A percentile compares a stretch with the other conserved stretches of the same genome.
Conservation (phyloP, 1,284 basidiomycete species). For the Microbotryum lychnidis-dioicae region DNA sequence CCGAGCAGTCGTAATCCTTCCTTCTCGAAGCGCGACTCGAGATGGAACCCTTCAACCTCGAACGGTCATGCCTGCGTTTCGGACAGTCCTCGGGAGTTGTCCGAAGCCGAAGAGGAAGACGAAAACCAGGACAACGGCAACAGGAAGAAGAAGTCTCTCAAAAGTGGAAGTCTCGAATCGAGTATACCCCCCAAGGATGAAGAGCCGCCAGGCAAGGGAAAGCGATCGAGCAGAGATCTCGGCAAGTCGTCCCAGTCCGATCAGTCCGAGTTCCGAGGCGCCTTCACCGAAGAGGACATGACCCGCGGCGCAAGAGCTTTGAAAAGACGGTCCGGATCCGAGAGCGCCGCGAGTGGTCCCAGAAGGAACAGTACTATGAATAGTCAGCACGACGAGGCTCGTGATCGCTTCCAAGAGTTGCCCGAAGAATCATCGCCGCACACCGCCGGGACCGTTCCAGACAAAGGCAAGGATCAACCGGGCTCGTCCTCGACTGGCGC, state of each 20-base stretch:
- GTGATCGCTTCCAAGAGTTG: conserved; percentile 25
- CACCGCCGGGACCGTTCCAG: not conserved
- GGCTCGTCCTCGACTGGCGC: not conserved
- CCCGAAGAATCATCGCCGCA: conserved; percentile 3
- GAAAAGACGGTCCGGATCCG: not conserved
- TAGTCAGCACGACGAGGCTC: conserved; percentile 16
- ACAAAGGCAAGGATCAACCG: not conserved
- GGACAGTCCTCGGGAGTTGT: not conserved
- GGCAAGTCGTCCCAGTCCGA: not conserved
- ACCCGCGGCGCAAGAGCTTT: not conserved
- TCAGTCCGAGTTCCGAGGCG: not conserved
- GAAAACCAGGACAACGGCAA: no score
- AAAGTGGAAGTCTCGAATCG: not conserved
- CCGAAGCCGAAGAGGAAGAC: not conserved
- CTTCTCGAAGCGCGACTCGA: not conserved
- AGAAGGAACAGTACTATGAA: not conserved
- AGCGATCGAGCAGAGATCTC: not conserved
- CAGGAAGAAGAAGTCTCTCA: not conserved
- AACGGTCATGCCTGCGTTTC: not conserved
- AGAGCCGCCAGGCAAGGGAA: not conserved
- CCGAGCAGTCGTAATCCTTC: no score
- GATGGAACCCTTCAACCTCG: not conserved
- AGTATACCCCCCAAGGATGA: not conserved
- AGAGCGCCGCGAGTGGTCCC: not conserved
- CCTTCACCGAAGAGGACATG: not conserved